Base-by-base conservation (phyloP, 1,139 yeast species). In the Eremothecium coryli region DNA sequence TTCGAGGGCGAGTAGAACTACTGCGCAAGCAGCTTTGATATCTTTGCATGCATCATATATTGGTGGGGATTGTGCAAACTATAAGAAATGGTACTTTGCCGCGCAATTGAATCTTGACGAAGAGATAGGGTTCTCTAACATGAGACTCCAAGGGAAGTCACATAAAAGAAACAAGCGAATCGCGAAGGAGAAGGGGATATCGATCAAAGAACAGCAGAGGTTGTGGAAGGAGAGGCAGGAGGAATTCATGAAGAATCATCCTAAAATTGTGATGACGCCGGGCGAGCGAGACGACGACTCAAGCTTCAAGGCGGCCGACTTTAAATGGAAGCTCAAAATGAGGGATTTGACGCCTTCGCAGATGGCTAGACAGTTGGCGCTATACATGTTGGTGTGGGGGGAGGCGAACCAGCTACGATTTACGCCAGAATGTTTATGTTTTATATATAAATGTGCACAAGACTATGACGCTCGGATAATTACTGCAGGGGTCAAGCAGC, bases 381-480 rank as follows among this genome's bases (percentile, higher is more conserved):
- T 85, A 8, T 85, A 77, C 46, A 63, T 85, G 14, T 60, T 82
- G 40, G 73, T 82, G 45, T 85, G 95, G 95, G 93, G 94, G 0
- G 95, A 85, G 54, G 86, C 94, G 0, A 82, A 81, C 49, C 88
- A 82, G 48, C 56, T 82, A 2, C 62, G 95, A 37, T 82, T 80
- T 48, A 73, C 84, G 70, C 95, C 95, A 0, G 95, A 85, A 50
- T 82, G 93, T 49, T 54, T 85, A 13, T 82, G 90, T 39, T 85
- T 84, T 48, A 70, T 85, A 13, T 82, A 71, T 58, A 81, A 82
- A 48, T 78, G 93, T 46, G 81, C 90, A 27, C 68, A 71, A 36
- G 94, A 84, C 49, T 70, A 70, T 45, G 80, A 75, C 52, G 62
- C 26, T 3, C 25, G 26, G n/a, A 18, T 28, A 9, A 21, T 23